Evolutionary conservation across 306 rosid species (phyloP), one percentile per base, ranked within the genome.

Genomic region (Elaeagnus macrophylla): DNA sequence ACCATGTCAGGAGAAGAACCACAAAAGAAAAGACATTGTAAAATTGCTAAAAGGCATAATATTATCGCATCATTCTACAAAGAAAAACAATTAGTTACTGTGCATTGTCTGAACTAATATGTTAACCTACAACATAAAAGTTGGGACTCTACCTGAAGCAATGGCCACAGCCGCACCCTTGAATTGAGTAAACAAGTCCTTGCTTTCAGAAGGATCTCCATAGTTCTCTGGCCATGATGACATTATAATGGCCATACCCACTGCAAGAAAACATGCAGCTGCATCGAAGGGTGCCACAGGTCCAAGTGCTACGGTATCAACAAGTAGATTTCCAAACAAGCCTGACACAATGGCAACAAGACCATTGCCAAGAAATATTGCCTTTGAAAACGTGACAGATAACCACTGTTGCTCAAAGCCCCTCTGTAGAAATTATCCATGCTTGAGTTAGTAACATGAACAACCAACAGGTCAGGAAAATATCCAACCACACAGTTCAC

Each of bases 211-310:
- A 71, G 95, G 55, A 72, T 85, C 95, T 8, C 99, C 99, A 57
- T 42, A 88, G 67, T 93, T 93, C 77, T 93, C 99, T 19, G 96
- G 14, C 99, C 99, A 93, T 20, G 99, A 60, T 49, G 78, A 79
- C 48, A 93, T 53, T 69, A 93, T 93, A 65, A 93, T 1, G 44
- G 84, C 88, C 99, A 88, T 82, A 52, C 99, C 99, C 47, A 93
- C 77, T 32, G 95, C 90, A 55, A 93, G 96, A 72, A 93, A 93
- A 77, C 94, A 85, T 7, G 96, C 80, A 65, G 99, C 99, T 59
- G 99, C 99, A 56, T 93, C 99, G 59, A 93, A 93, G 46, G 99
- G 99, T 37, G 99, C 95, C 53, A 93, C 99, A 39, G 99, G 95
- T 70, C 99, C 99, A 62, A 93, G 94, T 74, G 85, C 67, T 66